Evolutionary conservation across 495 filamentous ascomycete species (phyloP), one percentile per base, ranked within the genome.

Genomic region (Podospora pseudocomata): DNA sequence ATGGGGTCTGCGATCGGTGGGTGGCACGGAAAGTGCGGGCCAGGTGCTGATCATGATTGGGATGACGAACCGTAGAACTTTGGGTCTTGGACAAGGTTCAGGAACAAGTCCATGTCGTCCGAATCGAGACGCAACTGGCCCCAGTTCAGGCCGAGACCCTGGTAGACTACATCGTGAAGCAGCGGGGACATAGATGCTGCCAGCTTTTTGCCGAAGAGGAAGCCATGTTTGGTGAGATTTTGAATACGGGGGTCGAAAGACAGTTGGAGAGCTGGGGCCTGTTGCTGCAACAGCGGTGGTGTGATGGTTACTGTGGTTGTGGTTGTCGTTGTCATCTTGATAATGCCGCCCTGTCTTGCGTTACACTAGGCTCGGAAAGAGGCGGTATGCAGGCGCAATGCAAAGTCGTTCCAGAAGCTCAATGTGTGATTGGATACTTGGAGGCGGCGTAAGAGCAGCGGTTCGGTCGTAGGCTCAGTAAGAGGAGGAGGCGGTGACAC

Each of bases 181-280:
- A 88, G 82, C 0, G 90, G 90, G 13, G 88, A 90, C 75, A 91
- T 80, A n/a, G 89, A 91, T 73, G 91, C 89, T 7, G 86, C 69
- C 19, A 84, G 77, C 39, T 81, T 80, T 62, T 82, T 76, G 64
- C 86, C 86, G 65, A 88, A 87, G 49, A 87, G 81, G 67, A 84
- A 88, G 69, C 78, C 79, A 68, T 86, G 80, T 4, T 76, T 74
- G 59, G 83, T 81, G 18, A 85, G 79, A 16, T 79, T 76, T 60
- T 75, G 74, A 57, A 72, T 69, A 26, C 71, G 57, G 26, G 70
- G 62, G 7, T 65, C 65, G 28, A 71, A 61, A 28, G 64, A 13
- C 58, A 68, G 30, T n/a, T 7, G 57, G 23, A 56, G n/a, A 16
- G 68, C 7, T 32, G 27, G 65, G 49, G 58, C n/a, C 16, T 58